phyloP scores from a whole-genome alignment of 306 rosid species.

The Myrica gale region DNA sequence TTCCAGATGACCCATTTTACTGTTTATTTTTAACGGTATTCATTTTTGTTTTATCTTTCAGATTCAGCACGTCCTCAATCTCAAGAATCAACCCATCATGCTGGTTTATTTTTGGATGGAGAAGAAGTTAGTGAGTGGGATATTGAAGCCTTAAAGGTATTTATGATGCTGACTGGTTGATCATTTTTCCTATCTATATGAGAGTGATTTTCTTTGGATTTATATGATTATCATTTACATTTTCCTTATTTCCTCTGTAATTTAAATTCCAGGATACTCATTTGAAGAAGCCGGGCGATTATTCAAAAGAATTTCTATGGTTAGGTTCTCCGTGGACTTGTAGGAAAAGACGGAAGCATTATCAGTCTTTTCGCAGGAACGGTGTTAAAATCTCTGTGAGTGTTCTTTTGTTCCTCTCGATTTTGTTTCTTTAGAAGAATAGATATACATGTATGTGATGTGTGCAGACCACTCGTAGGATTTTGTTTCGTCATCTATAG shows the following conservation, averaged over 20 bases:
- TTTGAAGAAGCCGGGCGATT: constrained; percentile 29
- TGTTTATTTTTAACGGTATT: background rate
- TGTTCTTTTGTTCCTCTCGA: background rate
- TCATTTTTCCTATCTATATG: background rate
- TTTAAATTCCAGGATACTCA: constrained; percentile 42
- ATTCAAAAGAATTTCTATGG: constrained; percentile 56
- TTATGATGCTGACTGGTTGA: background rate
- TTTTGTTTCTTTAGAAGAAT: background rate
- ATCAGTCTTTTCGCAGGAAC: constrained; percentile 55
- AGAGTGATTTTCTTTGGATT: background rate
- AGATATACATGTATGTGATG: background rate
- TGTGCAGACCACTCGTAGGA: background rate
- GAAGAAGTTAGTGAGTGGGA: constrained; percentile 33
- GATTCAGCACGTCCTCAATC: constrained; percentile 28
- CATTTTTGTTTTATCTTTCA: constrained; percentile 19
- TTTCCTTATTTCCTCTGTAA: background rate
- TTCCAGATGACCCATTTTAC: too few relatives aligned
- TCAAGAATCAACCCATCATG: constrained; percentile 7
- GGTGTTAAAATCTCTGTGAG: constrained; percentile 73
- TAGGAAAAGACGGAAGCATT: constrained; percentile 65
- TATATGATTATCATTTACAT: background rate
- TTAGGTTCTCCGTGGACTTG: constrained; percentile 63
- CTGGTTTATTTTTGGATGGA: constrained; percentile 23
- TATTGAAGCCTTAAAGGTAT: constrained; percentile 52
- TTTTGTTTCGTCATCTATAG: background rate